Conservation (phyloP, 2,329 filamentous ascomycete species). For the Xylariomycetidae sp. region DNA sequence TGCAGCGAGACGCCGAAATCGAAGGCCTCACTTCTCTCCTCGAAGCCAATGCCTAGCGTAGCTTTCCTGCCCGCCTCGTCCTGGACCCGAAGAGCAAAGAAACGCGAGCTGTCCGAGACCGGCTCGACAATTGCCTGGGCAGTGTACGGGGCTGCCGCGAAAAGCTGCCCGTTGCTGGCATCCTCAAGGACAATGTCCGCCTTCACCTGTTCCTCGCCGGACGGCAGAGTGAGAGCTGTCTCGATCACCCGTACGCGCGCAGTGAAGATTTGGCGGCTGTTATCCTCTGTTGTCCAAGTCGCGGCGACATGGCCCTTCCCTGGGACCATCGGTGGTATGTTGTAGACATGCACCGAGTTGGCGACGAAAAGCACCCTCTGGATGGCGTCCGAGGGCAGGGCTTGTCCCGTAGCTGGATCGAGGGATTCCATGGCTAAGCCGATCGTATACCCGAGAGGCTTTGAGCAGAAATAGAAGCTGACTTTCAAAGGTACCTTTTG, state of each 20-base stretch:
- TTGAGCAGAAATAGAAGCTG: too few relatives aligned
- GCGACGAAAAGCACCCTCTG: conserved; percentile 78
- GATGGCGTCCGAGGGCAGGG: conserved; percentile 69
- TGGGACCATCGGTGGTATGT: conserved; percentile 72
- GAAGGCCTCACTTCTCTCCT: conserved; percentile 79
- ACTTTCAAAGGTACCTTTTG: too few relatives aligned
- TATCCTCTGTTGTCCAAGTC: conserved; percentile 66
- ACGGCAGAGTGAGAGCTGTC: conserved; percentile 51
- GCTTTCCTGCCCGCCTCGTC: conserved; percentile 72
- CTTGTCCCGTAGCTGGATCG: conserved; percentile 64
- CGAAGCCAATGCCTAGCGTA: conserved; percentile 77
- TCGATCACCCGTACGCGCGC: conserved; percentile 74
- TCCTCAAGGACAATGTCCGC: conserved; percentile 78
- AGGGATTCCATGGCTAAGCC: conserved; percentile 63
- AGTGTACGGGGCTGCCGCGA: conserved; percentile 78
- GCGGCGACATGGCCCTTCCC: conserved; percentile 75
- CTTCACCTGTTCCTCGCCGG: conserved; percentile 51
- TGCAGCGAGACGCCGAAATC: conserved; percentile 78
- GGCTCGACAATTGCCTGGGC: conserved; percentile 62
- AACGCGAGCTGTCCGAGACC: conserved; percentile 71
- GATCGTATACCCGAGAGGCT: too few relatives aligned
- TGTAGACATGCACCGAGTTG: conserved; percentile 74
- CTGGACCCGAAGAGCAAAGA: conserved; percentile 78
- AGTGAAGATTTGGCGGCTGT: conserved; percentile 75
- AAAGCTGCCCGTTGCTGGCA: conserved; percentile 63